These are phyloP conservation scores for Fusarium neocosmosporiellum DNA, from an alignment of 2,329 filamentous ascomycete species.

Conservation along the genomic window DNA sequence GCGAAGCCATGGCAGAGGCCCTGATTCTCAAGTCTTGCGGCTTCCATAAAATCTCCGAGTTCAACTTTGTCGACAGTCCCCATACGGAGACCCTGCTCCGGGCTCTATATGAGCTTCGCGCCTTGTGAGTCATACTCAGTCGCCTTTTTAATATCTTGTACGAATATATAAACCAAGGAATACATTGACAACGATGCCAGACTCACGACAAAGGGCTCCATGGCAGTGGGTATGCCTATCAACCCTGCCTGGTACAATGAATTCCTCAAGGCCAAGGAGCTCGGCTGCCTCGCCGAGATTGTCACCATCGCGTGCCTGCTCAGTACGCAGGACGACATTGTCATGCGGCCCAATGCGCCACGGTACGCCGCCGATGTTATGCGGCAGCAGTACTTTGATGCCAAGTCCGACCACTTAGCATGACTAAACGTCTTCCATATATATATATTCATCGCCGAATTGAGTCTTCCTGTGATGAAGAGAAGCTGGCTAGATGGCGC, in stretches of 20 bases:
- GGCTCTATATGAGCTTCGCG: background rate
- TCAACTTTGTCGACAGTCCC: background rate
- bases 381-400: background rate
- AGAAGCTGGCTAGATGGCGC: background rate
- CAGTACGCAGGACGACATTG: background rate
- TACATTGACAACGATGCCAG: background rate
- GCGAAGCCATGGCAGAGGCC: background rate
- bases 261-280: background rate
- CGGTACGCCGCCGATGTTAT: background rate
- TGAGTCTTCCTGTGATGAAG: background rate
- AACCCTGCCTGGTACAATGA: background rate
- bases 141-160: background rate
- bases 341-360: background rate
- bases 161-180: background rate
- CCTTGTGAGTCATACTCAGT: background rate
- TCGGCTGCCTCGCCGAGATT: background rate
- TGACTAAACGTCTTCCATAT: background rate
- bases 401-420: background rate
- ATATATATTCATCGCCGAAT: background rate
- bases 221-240: background rate
- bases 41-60: background rate
- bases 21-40: background rate
- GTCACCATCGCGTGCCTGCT: background rate
- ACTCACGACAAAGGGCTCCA: background rate
- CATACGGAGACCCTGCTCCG: background rate